Evolutionary conservation across 148 eudicot species (phyloP).

Genomic region (Silene conica): DNA sequence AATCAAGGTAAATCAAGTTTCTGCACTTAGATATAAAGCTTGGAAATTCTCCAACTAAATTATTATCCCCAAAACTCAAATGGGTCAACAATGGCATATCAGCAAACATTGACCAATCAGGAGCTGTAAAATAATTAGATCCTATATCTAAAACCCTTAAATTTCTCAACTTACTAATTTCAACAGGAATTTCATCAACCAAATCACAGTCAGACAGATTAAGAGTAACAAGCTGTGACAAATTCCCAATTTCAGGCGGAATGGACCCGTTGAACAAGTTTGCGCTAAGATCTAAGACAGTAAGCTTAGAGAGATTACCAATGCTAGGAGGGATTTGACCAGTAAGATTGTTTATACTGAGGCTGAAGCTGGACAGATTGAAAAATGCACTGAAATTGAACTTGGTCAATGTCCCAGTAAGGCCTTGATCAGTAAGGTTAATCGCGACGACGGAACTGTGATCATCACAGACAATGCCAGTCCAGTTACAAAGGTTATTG

Average conservation of each 20-base stretch:
- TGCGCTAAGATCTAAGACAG: conserved; percentile 42
- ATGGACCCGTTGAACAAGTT: conserved; percentile 40
- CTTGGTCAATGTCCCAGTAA: conserved; percentile 35
- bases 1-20: conserved; percentile 54
- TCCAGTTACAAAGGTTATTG: conserved; percentile 58
- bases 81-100: conserved; percentile 42
- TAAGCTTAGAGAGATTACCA: conserved; percentile 51
- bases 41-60: conserved; percentile 50
- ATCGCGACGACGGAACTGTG: conserved; percentile 31
- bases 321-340: conserved; percentile 55
- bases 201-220: conserved; percentile 39
- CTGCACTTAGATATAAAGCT: conserved; percentile 37
- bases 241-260: conserved; percentile 51
- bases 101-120: conserved; percentile 57
- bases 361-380: conserved; percentile 37
- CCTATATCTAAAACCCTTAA: conserved; percentile 53
- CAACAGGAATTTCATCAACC: conserved; percentile 42
- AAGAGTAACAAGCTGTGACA: conserved; percentile 44
- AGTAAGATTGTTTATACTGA: conserved; percentile 36
- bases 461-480: conserved; percentile 53
- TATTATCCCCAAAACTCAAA: conserved; percentile 40
- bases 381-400: conserved; percentile 51
- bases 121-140: conserved; percentile 46
- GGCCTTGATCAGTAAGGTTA: conserved; percentile 22
- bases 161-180: conserved; percentile 41